Conservation (phyloP, 2,329 filamentous ascomycete species). For the Penicillium sp. region DNA sequence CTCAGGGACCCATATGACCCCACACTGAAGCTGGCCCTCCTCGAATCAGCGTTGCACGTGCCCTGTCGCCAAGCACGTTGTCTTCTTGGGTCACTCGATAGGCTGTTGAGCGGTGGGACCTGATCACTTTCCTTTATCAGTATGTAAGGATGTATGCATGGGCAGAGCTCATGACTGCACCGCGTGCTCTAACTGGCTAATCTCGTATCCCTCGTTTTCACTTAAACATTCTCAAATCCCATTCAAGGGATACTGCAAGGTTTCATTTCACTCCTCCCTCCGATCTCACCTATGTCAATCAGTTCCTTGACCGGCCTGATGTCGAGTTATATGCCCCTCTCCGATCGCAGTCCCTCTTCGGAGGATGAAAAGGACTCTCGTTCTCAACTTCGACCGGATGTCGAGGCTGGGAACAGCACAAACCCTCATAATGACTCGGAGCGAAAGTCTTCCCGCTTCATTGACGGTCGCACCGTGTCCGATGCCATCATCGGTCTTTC, state of each 20-base stretch:
- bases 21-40: background rate
- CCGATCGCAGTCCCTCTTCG: constrained; percentile 15
- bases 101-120: constrained; percentile 10
- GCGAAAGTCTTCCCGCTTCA: constrained; percentile 27
- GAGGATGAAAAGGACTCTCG: constrained; percentile 32
- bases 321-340: constrained; percentile 29
- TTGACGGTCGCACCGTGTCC: constrained; percentile 41
- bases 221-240: constrained; percentile 5
- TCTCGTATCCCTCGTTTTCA: background rate
- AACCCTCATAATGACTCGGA: constrained; percentile 13
- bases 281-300: constrained; percentile 29
- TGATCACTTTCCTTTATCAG: constrained; percentile 6
- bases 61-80: constrained; percentile 24
- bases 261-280: background rate
- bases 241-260: constrained; percentile 7
- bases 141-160: background rate
- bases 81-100: constrained; percentile 12
- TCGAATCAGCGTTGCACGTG: constrained; percentile 27
- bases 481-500: constrained; percentile 74
- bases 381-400: constrained; percentile 17
- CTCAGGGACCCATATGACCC: background rate
- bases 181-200: constrained; percentile 10
- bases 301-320: constrained; percentile 30
- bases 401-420: constrained; percentile 12
- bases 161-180: background rate